phyloP scores from a whole-genome alignment of 306 rosid genomes.

The Heteromeles arbutifolia region DNA sequence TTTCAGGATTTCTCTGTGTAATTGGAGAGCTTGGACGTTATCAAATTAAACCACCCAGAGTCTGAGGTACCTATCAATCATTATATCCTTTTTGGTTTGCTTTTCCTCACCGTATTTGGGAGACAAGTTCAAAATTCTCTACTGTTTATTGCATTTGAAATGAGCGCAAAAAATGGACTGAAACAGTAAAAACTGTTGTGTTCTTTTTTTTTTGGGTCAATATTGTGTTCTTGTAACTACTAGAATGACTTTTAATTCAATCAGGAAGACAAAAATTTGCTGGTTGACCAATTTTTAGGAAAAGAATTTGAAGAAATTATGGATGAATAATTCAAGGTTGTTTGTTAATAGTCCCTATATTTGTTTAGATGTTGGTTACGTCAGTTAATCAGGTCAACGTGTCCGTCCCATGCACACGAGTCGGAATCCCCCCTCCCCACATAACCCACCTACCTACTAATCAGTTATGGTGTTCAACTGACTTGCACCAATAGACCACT shows the following conservation, averaged over 20 bases:
- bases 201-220: no score
- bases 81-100: neutral
- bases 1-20: neutral
- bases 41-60: conserved; percentile 14
- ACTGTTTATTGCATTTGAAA: neutral
- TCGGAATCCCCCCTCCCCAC: neutral
- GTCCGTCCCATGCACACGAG: neutral
- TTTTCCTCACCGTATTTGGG: neutral
- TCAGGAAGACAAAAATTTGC: neutral
- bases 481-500: no score
- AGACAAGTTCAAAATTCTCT: neutral
- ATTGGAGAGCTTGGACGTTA: neutral
- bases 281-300: conserved; percentile 1
- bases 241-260: neutral
- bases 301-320: neutral
- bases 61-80: conserved; percentile 16
- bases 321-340: neutral
- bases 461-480: no score
- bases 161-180: neutral
- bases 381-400: neutral
- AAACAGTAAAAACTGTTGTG: conserved; percentile 1
- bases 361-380: neutral
- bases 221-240: neutral
- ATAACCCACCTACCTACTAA: no score
- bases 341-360: neutral